Base-by-base conservation (phyloP, 116 monocot genomes). In the Trichopus zeylanicus region DNA sequence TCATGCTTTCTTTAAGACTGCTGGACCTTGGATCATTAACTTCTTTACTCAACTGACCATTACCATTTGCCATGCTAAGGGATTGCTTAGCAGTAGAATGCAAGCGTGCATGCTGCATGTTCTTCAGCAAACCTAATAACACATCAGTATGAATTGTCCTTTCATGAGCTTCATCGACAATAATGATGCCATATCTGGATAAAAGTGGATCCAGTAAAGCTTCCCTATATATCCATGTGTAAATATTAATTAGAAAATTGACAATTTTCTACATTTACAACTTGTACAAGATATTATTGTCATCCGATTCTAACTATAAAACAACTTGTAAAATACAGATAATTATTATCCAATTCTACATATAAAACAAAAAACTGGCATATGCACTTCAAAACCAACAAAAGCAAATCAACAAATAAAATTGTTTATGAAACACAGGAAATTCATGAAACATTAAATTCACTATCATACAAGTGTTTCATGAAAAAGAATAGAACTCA, bases 141-240 rank as follows among this genome's bases (percentile, higher is more conserved):
- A 98, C 85, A 74, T 98, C 98, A 55, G 91, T 98, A 49, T 91
- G 98, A 13, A 98, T 76, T 51, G 98, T 98, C 78, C 98, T 85
- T 71, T 98, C 98, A 64, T 98, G 98, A 42, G 98, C 98, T 76
- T 98, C 98, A 72, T 98, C 98, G 67, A 98, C 80, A 56, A 98
- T 78, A 33, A 98, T 82, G 26, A 85, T 56, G 33, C 66, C 77
- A 68, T 98, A 98, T 72, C 66, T 98, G 38, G 85, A 85, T 33
- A 98, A 56, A 63, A 66, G 58, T 23, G 87, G 87, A 75, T 98
- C 98, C 61, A 91, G 62, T 53, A 98, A 71, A 53, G 88, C 91
- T 75, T 98, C 98, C 69, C 98, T 97, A 79, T n/a, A 68, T 46
- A 72, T 30, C 37, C 15, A 71, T 56, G 42, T 16, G 42, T 10